phyloP scores from a whole-genome alignment of 163 green algal genomes.

The Scenedesmus sp. region DNA sequence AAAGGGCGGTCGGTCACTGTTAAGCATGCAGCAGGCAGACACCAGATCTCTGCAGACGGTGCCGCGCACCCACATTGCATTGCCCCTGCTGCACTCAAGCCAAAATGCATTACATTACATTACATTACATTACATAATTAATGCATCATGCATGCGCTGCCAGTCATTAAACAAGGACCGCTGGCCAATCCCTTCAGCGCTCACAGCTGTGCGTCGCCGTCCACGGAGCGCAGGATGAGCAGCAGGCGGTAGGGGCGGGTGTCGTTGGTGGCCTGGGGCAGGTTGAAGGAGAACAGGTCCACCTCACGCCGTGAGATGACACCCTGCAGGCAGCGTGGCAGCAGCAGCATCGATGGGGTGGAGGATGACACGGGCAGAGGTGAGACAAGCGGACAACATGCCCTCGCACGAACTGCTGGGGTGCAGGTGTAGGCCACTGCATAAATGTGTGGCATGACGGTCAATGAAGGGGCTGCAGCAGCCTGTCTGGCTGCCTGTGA shows the following conservation, averaged over 20 bases:
- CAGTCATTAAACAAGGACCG: not conserved
- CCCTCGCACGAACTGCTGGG: not conserved
- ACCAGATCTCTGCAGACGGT: too few relatives aligned
- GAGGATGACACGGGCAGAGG: not conserved
- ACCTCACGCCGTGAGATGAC: not conserved
- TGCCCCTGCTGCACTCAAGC: too few relatives aligned
- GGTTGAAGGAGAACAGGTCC: not conserved
- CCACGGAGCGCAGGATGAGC: conserved; percentile 27
- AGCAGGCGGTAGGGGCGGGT: conserved; percentile 27
- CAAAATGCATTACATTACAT: too few relatives aligned
- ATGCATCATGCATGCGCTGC: not conserved
- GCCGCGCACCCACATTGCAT: too few relatives aligned
- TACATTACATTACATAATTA: not conserved
- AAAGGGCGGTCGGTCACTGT: too few relatives aligned
- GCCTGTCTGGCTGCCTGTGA: not conserved
- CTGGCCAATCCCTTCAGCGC: not conserved
- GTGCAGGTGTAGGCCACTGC: too few relatives aligned
- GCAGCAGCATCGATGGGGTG: not conserved
- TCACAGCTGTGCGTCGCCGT: conserved; percentile 36
- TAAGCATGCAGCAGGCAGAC: too few relatives aligned
- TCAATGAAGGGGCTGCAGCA: not conserved
- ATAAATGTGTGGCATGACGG: too few relatives aligned
- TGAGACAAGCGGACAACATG: not conserved
- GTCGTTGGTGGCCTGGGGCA: conserved; percentile 7
- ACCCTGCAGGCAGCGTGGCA: not conserved